Evolutionary conservation across 192 early-diverging fungal species (phyloP).

Genomic region (Radiomyces spectabilis): DNA sequence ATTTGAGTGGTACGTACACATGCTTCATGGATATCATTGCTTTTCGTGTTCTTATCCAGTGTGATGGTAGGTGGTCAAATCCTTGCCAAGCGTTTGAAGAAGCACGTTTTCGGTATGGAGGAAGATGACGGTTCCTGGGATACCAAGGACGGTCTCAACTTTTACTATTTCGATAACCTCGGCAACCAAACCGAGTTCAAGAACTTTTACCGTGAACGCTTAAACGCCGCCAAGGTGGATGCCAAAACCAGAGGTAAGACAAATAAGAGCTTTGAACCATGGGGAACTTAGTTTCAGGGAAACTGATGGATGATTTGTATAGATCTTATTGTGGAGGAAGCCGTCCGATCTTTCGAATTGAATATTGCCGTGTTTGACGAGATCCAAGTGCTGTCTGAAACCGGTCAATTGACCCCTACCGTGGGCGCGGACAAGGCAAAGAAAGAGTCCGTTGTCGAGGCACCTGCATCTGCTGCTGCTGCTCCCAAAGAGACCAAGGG

Average conservation of each 20-base stretch:
- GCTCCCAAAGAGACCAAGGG: background rate
- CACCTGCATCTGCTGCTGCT: no score
- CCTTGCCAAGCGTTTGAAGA: slow-evolving; percentile 41
- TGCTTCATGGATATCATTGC: background rate
- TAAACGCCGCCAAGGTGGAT: slow-evolving; percentile 38
- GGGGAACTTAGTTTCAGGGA: no score
- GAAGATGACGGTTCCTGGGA: slow-evolving; percentile 32
- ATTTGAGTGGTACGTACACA: slow-evolving; percentile 29
- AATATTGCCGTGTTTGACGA: slow-evolving; percentile 31
- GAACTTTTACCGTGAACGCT: slow-evolving; percentile 34
- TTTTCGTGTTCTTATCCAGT: background rate
- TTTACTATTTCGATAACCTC: slow-evolving; percentile 43
- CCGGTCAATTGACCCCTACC: background rate
- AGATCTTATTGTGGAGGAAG: slow-evolving; percentile 22
- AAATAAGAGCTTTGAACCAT: no score
- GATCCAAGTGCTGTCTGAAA: slow-evolving; percentile 14
- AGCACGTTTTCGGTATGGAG: slow-evolving; percentile 32
- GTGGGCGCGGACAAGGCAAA: background rate
- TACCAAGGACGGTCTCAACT: slow-evolving; percentile 29
- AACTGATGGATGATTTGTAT: no score
- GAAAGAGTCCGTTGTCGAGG: background rate
- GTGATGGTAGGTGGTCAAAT: slow-evolving; percentile 38
- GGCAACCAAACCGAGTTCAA: slow-evolving; percentile 41
- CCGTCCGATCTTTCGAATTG: slow-evolving; percentile 18
- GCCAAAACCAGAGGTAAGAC: slow-evolving; percentile 18